Conservation (phyloP, 202 grass and related monocot genomes). For the Sporobolus alterniflorus region DNA sequence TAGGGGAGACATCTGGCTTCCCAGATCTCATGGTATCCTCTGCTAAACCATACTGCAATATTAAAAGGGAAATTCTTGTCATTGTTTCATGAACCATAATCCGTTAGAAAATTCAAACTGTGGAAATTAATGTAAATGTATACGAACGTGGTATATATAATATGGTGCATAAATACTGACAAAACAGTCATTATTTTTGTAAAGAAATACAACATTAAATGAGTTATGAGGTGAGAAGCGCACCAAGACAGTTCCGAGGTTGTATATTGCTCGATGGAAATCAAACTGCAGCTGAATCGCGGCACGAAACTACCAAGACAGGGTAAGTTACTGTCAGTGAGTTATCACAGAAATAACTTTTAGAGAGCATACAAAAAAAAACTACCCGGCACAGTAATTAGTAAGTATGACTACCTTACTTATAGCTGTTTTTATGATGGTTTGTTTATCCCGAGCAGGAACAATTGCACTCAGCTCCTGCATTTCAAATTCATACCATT, state of each 20-base stretch:
- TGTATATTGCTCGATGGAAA: slow-evolving; percentile 99
- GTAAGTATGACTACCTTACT: slow-evolving; percentile 75
- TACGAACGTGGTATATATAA: background rate
- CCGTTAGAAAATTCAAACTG: background rate
- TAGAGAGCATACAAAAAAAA: slow-evolving; percentile 6
- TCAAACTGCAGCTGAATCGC: slow-evolving; percentile 99
- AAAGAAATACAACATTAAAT: slow-evolving; percentile 23
- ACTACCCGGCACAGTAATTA: background rate
- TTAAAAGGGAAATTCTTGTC: slow-evolving; percentile 14
- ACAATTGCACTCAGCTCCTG: slow-evolving; percentile 98
- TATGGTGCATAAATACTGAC: background rate
- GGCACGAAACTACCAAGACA: slow-evolving; percentile 78
- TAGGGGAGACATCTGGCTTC: slow-evolving; percentile 66
- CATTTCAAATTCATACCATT: slow-evolving; percentile 45
- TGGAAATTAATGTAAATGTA: background rate
- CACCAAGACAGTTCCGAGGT: slow-evolving; percentile 97
- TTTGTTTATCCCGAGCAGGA: slow-evolving; percentile 92
- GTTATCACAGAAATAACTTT: slow-evolving; percentile 21
- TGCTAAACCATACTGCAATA: slow-evolving; percentile 91
- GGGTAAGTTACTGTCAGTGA: background rate
- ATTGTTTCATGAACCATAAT: slow-evolving; percentile 19
- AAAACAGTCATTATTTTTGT: background rate
- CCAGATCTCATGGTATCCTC: slow-evolving; percentile 97
- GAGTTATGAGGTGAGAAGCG: slow-evolving; percentile 26
- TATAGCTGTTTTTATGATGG: slow-evolving; percentile 97